A percentile compares a stretch with the other conserved stretches of the same genome.
Evolutionary conservation across 805 yeast species (phyloP).

Genomic region (Yamadazyma nakazawae): DNA sequence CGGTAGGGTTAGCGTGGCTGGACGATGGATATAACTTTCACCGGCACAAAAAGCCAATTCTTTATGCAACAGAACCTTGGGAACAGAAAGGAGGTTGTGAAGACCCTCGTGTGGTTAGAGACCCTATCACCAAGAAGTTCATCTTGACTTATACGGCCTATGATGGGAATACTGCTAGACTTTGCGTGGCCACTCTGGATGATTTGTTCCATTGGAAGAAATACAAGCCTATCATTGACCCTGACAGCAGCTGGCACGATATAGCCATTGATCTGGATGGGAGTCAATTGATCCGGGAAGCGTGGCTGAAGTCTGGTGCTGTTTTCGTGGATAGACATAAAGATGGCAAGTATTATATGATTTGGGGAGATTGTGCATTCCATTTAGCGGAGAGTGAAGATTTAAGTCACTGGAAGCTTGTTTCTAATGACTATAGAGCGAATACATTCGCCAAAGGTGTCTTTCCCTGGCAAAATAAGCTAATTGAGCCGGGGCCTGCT

Average conservation of each 20-base stretch:
- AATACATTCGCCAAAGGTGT: conserved; percentile 26
- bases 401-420: conserved; percentile 30
- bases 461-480: conserved; percentile 30
- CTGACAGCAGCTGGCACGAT: conserved; percentile 28
- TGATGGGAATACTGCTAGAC: conserved; percentile 31
- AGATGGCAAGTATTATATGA: conserved; percentile 40
- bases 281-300: conserved; percentile 23
- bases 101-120: conserved; percentile 41
- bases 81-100: conserved; percentile 42
- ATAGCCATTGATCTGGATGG: conserved; percentile 26
- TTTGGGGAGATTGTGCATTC: conserved; percentile 42
- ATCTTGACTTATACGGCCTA: conserved; percentile 42
- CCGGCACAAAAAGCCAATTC: conserved; percentile 28
- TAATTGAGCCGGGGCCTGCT: conserved; percentile 42
- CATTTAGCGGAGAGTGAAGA: conserved; percentile 36
- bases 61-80: conserved; percentile 37
- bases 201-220: conserved; percentile 39
- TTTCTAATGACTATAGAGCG: conserved; percentile 17
- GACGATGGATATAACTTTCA: conserved; percentile 34
- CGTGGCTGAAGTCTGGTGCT: conserved; percentile 44
- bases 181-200: conserved; percentile 37
- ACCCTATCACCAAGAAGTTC: conserved; percentile 32
- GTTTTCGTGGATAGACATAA: conserved; percentile 28
- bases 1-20: conserved; percentile 42
- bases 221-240: conserved; percentile 31